Base-by-base conservation (phyloP, 805 yeast species). In the Yarrowia sp. region DNA sequence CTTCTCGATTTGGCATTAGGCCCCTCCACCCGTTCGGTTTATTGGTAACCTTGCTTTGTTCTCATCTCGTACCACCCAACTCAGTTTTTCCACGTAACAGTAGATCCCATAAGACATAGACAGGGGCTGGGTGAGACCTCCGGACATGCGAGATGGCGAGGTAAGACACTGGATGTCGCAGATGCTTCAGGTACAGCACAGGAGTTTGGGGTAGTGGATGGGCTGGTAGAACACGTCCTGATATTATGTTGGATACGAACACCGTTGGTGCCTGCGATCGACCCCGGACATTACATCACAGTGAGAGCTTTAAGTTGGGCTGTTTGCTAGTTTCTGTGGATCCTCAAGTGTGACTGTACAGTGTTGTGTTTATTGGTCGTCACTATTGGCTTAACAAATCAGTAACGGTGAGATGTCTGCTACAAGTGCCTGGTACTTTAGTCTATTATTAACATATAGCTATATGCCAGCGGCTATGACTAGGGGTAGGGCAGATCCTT, bases 41-140 rank as follows among this genome's bases (percentile, higher is more conserved):
- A n/a, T 28, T 7, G 52, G 36, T n/a, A 46, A 46, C 52, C 36
- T 46, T 46, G 36, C 52, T 26, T 30, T 48, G 35, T 48, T 48
- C 38, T 36, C 54, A 14, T 24, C 17, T n/a, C 19, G 54, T 11
- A 48, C 38, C 19, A n/a, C 26, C 16, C 32, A 48, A 48, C 54
- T 48, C 54, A 30, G 54, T 32, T 48, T 32, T 4, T 8, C 17
- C 16, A 32, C 30, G 54, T 32, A 8, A 32, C 54, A 1, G 54
- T 48, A 48, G 54, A 48, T 48, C 54, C 24, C 11, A 5, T n/a
- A 14, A 4, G 38, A 32, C 54, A 30, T 30, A 19, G 28, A 14
- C n/a, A 12, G 14, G 26, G 54, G 54, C 54, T 48, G 54, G 54
- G 21, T 30, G 17, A 19, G n/a, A 24, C 52, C 17, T n/a, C 52